Base-by-base conservation (phyloP, 768 basidiomycete species). In the Stropharia rugosoannulata region DNA sequence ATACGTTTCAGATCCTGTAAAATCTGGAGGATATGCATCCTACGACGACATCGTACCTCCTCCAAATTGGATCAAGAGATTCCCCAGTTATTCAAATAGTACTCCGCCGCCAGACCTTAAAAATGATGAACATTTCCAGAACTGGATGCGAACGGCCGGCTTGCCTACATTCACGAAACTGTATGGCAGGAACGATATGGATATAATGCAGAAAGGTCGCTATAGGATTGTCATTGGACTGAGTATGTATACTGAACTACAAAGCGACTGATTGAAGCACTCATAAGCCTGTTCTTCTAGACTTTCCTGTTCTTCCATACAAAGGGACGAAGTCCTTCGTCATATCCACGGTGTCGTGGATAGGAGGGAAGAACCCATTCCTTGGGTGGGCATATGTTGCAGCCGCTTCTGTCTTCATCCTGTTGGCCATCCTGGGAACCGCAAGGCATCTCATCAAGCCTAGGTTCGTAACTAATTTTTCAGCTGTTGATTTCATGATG, bases 121-220 rank as follows among this genome's bases (percentile, higher is more conserved):
- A 50, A 61, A 62, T 2, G 87, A 98, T 65, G 91, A 98, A 70
- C 95, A 91, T 64, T 98, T 99, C 78, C 96, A 98, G 73, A 95
- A 96, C 68, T 99, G 97, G 97, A 99, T 99, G 97, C 84, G 96
- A 56, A 97, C 95, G 2, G 93, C 97, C 0, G 97, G 96, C 11
- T 72, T 98, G 45, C 97, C 97, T 8, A 98, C 96, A 5, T 99
- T 99, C 71, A 87, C 93, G 32, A 98, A 99, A 73, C 76, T 99
- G 18, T 98, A 90, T 66, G 95, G 89, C 13, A 80, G 96, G 59
- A 98, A 98, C 68, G 95, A 98, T 64, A 70, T 83, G 27, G 79
- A 88, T 49, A 75, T 72, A 19, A 83, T 99, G 79, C 62, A 64
- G 16, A 79, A 84, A 51, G 97, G 95, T 7, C 77, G 71, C 29